Conservation (phyloP, 805 yeast genomes). For the Schizosaccharomyces osmophilus region DNA sequence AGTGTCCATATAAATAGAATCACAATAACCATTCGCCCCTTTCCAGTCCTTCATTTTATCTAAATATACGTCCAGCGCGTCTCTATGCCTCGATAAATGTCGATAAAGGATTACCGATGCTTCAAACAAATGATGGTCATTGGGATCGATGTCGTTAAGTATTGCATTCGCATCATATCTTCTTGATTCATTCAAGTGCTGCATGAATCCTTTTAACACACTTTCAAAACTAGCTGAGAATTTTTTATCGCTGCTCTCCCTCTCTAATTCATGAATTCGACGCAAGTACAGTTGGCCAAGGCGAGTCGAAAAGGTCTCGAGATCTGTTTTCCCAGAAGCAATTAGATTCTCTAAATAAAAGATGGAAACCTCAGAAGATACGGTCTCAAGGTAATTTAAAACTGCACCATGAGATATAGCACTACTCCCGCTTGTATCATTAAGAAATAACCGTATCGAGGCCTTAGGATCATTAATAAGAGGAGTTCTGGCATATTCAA, state of each 20-base stretch:
- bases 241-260: neutral
- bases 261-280: neutral
- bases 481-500: slow-evolving; percentile 32
- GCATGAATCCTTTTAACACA: neutral
- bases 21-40: neutral
- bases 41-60: neutral
- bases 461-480: slow-evolving; percentile 17
- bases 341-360: neutral
- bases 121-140: neutral
- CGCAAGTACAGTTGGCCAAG: neutral
- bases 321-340: neutral
- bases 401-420: slow-evolving; percentile 20
- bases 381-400: neutral
- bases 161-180: neutral
- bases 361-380: neutral
- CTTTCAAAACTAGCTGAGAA: neutral
- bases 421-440: slow-evolving; percentile 35
- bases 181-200: neutral
- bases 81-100: neutral
- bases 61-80: neutral
- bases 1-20: neutral
- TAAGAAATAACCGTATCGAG: slow-evolving; percentile 34
- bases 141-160: neutral
- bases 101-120: neutral
- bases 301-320: neutral